These are phyloP conservation scores for Raphanus raphanistrum DNA, from an alignment of 345 rosid genomes.

Conservation along the genomic window DNA sequence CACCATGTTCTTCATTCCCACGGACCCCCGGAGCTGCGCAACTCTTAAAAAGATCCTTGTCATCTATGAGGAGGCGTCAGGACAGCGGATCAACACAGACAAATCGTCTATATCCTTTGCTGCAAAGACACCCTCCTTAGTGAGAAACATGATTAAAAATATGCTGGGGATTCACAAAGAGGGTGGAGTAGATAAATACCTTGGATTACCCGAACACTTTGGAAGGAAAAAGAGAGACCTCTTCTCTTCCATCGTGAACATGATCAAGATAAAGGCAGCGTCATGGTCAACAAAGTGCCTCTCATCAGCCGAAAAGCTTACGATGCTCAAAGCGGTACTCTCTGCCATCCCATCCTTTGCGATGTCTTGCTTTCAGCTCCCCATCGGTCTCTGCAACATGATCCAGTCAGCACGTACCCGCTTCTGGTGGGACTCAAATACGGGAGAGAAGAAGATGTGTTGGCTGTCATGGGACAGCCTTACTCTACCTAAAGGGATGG, in stretches of 20 bases:
- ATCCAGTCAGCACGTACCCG: not conserved
- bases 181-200: not conserved
- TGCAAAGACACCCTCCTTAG: no score
- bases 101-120: no score
- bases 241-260: not conserved
- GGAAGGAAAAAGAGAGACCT: not conserved
- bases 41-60: no score
- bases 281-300: no score
- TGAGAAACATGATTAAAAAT: no score
- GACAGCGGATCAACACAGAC: no score
- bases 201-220: not conserved
- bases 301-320: no score
- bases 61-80: no score
- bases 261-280: not conserved
- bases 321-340: not conserved
- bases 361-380: not conserved
- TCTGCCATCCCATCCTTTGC: not conserved
- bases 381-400: not conserved
- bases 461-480: not conserved
- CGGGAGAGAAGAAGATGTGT: not conserved
- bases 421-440: not conserved
- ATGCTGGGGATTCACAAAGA: no score
- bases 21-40: no score
- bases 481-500: not conserved
- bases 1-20: no score